Evolutionary conservation across 2,329 filamentous ascomycete species (phyloP), one percentile per base, ranked within the genome.

Genomic region (Fusarium drepaniforme): DNA sequence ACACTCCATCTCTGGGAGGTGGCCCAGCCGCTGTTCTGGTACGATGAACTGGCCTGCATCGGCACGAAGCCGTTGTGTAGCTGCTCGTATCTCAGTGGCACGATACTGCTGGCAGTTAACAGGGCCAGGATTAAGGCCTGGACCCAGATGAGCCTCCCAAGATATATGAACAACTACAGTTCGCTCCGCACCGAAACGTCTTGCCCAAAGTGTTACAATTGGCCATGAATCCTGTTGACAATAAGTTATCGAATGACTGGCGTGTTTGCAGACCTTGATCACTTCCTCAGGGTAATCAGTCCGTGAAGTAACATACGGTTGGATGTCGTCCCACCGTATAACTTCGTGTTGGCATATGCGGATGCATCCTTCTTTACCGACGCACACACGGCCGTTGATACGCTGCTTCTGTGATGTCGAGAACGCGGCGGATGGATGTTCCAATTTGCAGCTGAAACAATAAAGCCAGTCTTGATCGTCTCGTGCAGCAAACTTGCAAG

Each of bases 1-100:
- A 28, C 35, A 64, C 18, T 64, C 61, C 35, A 64, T 56, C 44
- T 56, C 61, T 18, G 33, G 61, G 8, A 64, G 16, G 30, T 64
- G 46, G 8, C 35, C n/a, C 11, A 16, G 5, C 18, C n/a, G 8
- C 33, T 30, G 42, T 12, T 51, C 60, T n/a, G 60, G 60, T 8
- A 30, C 42, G 23, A 63, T n/a, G 16, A 25, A 51, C 25, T n/a
- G 44, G n/a, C 30, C 33, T 25, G 30, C 60, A 63, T 63, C 30
- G 5, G 13, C 30, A 9, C 60, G 60, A 51, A 49, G 18, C 5
- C 33, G n/a, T 6, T 18, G 16, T 35, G 42, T 23, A 23, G 7
- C 33, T 58, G 13, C 33, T n/a, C 30, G 21, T 38, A 63, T 9
- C 16, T 51, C 44, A 3, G 40, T 49, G 21, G 59, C 59, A 21